These are phyloP conservation scores for Flaveria floridana DNA, from an alignment of 140 eudicot species.

Conservation along the genomic window DNA sequence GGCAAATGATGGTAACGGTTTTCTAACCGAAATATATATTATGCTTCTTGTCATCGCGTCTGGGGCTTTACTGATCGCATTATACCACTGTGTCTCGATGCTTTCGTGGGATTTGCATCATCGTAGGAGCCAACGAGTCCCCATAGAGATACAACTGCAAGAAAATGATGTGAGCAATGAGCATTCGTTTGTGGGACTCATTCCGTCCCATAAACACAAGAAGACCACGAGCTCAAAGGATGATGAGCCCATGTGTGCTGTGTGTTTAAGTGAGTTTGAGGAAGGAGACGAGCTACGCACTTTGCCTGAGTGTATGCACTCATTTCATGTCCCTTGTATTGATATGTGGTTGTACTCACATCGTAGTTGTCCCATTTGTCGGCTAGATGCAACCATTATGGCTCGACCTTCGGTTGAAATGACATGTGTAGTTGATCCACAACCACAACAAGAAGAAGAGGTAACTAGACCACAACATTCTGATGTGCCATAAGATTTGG, in stretches of 20 bases:
- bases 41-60: constrained; percentile 44
- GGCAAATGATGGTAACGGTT: constrained; percentile 24
- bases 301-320: constrained; percentile 56
- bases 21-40: constrained; percentile 38
- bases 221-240: constrained; percentile 29
- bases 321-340: constrained; percentile 57
- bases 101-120: constrained; percentile 35
- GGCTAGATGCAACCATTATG: constrained; percentile 33
- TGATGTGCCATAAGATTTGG: constrained; percentile 26
- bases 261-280: constrained; percentile 56
- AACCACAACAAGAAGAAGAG: constrained; percentile 29
- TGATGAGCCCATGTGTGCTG: constrained; percentile 47
- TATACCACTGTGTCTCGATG: constrained; percentile 48
- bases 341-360: constrained; percentile 69
- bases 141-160: constrained; percentile 24
- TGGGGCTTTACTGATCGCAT: constrained; percentile 43
- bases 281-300: constrained; percentile 66
- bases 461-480: constrained; percentile 29
- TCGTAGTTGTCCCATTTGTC: constrained; percentile 57
- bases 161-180: constrained; percentile 35
- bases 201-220: constrained; percentile 53
- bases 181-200: constrained; percentile 36
- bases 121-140: constrained; percentile 13
- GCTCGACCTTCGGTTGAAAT: constrained; percentile 27
- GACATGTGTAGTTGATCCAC: constrained; percentile 26